Conservation (phyloP, 2,329 filamentous ascomycete species). For the Grosmannia clavigera region DNA sequence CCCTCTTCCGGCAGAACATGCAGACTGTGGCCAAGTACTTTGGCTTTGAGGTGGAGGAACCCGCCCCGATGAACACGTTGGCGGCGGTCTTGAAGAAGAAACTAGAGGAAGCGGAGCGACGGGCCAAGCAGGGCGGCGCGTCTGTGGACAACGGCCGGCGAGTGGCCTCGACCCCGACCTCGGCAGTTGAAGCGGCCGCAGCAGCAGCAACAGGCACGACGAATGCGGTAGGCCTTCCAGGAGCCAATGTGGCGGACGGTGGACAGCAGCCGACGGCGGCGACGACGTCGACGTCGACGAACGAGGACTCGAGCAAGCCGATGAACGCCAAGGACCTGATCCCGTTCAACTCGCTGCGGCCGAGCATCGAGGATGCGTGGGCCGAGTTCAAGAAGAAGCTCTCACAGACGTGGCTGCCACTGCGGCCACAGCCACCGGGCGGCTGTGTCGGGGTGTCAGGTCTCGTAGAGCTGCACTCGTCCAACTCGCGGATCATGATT, state of each 20-base stretch:
- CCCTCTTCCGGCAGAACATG: constrained; percentile 32
- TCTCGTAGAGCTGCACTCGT: constrained; percentile 38
- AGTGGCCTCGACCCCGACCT: not conserved
- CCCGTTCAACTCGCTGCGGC: constrained; percentile 11
- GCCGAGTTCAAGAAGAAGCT: constrained; percentile 23
- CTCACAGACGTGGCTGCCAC: constrained; percentile 32
- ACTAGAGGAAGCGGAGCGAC: constrained; percentile 16
- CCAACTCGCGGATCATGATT: constrained; percentile 33
- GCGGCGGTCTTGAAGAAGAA: constrained; percentile 21
- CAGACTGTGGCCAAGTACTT: constrained; percentile 30
- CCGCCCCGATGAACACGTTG: constrained; percentile 10
- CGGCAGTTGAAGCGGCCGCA: not conserved
- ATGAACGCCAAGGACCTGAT: constrained; percentile 11
- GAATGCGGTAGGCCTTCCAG: not conserved
- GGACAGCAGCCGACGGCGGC: not conserved
- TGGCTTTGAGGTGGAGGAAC: constrained; percentile 24
- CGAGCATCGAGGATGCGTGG: constrained; percentile 22
- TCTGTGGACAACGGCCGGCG: not conserved
- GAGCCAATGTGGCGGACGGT: not conserved
- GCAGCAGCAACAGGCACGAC: not conserved
- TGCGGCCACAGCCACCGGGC: constrained; percentile 29
- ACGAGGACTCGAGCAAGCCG: not conserved
- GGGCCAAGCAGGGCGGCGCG: constrained; percentile 9
- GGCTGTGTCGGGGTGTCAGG: constrained; percentile 42
- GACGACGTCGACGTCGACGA: not conserved